These are phyloP conservation scores for Trichosporon sp. DNA, from an alignment of 1,284 basidiomycete species.

Conservation along the genomic window DNA sequence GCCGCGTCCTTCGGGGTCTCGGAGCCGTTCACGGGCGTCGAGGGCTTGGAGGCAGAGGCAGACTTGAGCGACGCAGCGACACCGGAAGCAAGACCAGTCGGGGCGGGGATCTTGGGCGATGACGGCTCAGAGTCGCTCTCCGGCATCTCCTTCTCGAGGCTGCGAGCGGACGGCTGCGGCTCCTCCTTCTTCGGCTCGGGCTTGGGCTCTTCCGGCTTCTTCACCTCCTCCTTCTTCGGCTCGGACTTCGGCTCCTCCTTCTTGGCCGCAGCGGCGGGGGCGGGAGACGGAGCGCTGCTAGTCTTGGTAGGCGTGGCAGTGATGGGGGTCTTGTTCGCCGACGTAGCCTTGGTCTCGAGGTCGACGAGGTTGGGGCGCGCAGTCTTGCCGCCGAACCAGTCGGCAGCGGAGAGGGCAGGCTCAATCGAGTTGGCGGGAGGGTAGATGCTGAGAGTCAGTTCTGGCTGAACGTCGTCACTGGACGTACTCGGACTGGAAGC, in stretches of 20 bases:
- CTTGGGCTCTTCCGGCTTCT: slow-evolving; percentile 18
- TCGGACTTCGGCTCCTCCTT: slow-evolving; percentile 35
- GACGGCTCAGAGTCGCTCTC: slow-evolving; percentile 9
- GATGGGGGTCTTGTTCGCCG: slow-evolving; percentile 54
- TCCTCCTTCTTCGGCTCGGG: slow-evolving; percentile 20
- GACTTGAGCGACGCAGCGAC: not conserved
- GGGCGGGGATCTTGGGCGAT: slow-evolving; percentile 22
- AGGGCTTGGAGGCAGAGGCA: not conserved
- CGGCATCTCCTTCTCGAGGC: slow-evolving; percentile 3
- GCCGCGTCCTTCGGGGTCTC: slow-evolving; percentile 23
- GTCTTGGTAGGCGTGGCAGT: slow-evolving; percentile 40
- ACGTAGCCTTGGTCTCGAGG: slow-evolving; percentile 57
- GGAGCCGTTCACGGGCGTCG: not conserved
- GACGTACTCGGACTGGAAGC: slow-evolving; percentile 55
- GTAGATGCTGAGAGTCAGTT: slow-evolving; percentile 71
- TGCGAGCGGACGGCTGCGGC: slow-evolving; percentile 21
- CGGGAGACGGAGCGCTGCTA: slow-evolving; percentile 23
- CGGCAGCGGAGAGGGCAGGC: slow-evolving; percentile 74
- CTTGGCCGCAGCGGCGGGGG: slow-evolving; percentile 10
- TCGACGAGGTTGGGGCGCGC: slow-evolving; percentile 68
- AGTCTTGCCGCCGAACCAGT: slow-evolving; percentile 83
- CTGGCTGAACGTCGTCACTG: not conserved
- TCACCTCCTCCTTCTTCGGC: slow-evolving; percentile 28
- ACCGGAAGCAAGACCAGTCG: not conserved
- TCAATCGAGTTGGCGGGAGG: slow-evolving; percentile 83